phyloP scores from a whole-genome alignment of 2,329 filamentous ascomycete species.

The Metarhizium robertsii region DNA sequence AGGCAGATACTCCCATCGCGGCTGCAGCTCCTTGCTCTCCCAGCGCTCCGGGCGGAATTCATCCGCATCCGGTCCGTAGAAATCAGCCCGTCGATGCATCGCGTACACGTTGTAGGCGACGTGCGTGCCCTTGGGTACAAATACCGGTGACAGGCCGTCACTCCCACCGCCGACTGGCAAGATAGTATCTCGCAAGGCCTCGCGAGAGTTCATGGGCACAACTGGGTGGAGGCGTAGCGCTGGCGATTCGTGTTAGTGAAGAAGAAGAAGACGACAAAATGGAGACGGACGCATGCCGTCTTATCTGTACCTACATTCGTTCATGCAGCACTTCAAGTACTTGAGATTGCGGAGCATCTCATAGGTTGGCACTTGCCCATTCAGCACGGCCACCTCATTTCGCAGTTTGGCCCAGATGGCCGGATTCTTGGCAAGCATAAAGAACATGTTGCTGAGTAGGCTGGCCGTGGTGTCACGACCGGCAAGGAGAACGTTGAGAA shows the following conservation, averaged over 20 bases:
- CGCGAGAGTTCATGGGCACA: slow-evolving; percentile 37
- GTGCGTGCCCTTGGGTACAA: slow-evolving; percentile 34
- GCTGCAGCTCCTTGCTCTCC: slow-evolving; percentile 21
- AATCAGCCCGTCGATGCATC: slow-evolving; percentile 27
- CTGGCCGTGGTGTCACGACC: slow-evolving; percentile 46
- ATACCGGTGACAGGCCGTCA: slow-evolving; percentile 34
- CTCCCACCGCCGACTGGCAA: slow-evolving; percentile 41
- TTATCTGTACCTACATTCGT: slow-evolving; percentile 11
- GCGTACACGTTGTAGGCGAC: slow-evolving; percentile 31
- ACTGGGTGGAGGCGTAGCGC: slow-evolving; percentile 37
- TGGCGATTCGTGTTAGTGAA: not conserved
- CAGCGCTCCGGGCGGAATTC: slow-evolving; percentile 34
- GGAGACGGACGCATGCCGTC: not conserved
- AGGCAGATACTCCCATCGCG: slow-evolving; percentile 33
- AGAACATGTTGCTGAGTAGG: slow-evolving; percentile 38
- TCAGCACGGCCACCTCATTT: slow-evolving; percentile 19
- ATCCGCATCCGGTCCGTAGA: slow-evolving; percentile 29
- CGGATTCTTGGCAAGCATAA: slow-evolving; percentile 25
- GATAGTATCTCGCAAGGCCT: slow-evolving; percentile 35
- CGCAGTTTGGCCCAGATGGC: slow-evolving; percentile 30
- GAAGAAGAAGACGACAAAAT: not conserved
- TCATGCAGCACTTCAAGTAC: slow-evolving; percentile 13
- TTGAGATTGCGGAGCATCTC: slow-evolving; percentile 12
- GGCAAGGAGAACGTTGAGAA: slow-evolving; percentile 34
- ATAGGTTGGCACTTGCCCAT: slow-evolving; percentile 12